phyloP scores from a whole-genome alignment of 306 rosid species.

The Trifolium subterraneum region DNA sequence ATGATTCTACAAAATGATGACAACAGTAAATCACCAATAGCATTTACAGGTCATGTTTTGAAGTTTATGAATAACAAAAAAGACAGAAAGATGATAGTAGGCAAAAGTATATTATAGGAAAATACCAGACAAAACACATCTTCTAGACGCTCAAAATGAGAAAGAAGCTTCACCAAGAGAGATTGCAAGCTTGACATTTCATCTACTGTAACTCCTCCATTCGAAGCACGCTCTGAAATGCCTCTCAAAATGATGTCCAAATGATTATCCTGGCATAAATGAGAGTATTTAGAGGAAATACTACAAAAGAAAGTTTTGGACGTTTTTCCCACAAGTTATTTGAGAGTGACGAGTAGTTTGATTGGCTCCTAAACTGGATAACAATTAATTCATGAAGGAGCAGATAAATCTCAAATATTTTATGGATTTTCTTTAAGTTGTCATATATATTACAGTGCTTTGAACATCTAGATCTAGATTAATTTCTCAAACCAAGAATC shows the following conservation, averaged over 20 bases:
- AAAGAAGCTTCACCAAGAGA: slow-evolving; percentile 79
- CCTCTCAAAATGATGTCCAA: slow-evolving; percentile 75
- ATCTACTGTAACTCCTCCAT: slow-evolving; percentile 58
- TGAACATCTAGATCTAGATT: no score
- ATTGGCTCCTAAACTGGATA: slow-evolving; percentile 12
- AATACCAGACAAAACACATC: slow-evolving; percentile 72
- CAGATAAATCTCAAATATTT: slow-evolving; percentile 33
- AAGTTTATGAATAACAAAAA: slow-evolving; percentile 17
- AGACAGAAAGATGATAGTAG: not conserved
- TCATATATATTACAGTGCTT: no score
- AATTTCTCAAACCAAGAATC: no score
- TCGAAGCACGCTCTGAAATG: slow-evolving; percentile 58
- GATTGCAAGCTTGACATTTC: slow-evolving; percentile 82
- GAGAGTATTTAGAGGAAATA: slow-evolving; percentile 37
- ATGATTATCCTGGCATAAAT: slow-evolving; percentile 68
- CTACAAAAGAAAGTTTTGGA: slow-evolving; percentile 23
- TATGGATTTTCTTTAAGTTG: no score
- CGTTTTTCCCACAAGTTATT: slow-evolving; percentile 13
- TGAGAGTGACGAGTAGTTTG: not conserved
- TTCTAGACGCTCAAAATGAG: slow-evolving; percentile 64
- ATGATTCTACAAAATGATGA: slow-evolving; percentile 59
- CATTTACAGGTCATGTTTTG: slow-evolving; percentile 16
- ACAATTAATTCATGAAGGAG: slow-evolving; percentile 18
- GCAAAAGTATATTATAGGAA: slow-evolving; percentile 39
- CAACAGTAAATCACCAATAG: slow-evolving; percentile 29